A percentile compares a stretch with the other conserved stretches of the same genome.
Evolutionary conservation across 345 rosid species (phyloP).

Genomic region (Triadica sebifera): DNA sequence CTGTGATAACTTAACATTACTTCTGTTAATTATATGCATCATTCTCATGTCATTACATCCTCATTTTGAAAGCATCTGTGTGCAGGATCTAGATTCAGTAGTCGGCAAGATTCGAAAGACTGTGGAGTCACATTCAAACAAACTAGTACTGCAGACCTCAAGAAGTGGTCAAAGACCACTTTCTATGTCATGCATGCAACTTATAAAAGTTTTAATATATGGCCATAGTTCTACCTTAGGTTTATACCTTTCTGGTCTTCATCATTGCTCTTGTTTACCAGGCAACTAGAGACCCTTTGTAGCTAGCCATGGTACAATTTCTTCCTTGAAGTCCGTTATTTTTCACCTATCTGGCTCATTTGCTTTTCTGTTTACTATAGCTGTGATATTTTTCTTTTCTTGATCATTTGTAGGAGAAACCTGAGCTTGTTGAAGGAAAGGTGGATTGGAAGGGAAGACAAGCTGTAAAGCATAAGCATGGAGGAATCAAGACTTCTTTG

Average conservation of each 20-base stretch:
- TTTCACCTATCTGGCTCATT: neutral
- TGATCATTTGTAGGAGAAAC: slow-evolving; percentile 35
- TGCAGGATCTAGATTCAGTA: neutral
- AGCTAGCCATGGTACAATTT: slow-evolving; percentile 10
- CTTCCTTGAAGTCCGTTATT: neutral
- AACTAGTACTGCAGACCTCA: neutral
- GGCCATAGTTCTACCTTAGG: neutral
- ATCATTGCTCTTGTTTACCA: neutral
- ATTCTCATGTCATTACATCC: neutral
- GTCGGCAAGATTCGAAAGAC: neutral
- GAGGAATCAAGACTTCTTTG: slow-evolving; percentile 45
- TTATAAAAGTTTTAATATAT: neutral
- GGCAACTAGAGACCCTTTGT: neutral
- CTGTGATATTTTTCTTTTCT: neutral
- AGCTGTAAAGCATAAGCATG: slow-evolving; percentile 47
- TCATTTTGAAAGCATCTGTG: slow-evolving; percentile 4
- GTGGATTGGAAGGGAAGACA: slow-evolving; percentile 57
- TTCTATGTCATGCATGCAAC: neutral
- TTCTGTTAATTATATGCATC: neutral
- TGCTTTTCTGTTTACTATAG: neutral
- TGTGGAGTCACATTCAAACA: neutral
- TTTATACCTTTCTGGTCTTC: neutral
- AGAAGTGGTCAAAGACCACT: neutral
- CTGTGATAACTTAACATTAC: neutral
- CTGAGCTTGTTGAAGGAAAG: slow-evolving; percentile 46